phyloP scores from a whole-genome alignment of 2,329 filamentous ascomycete genomes.

The Colletotrichum trifolii region DNA sequence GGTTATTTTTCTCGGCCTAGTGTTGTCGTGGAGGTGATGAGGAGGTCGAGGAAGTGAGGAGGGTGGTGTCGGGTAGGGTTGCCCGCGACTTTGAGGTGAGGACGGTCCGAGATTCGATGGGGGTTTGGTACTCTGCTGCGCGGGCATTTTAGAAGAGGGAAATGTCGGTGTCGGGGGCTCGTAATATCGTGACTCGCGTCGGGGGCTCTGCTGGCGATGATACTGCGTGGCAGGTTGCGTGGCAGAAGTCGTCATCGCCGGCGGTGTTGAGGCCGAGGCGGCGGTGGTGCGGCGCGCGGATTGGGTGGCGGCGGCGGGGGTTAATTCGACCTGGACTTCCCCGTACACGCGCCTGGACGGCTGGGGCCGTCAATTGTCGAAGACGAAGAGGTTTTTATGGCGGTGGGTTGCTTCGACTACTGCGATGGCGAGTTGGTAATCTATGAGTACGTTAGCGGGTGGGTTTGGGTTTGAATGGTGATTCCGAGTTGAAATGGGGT shows the following conservation, averaged over 20 bases:
- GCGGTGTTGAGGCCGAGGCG: constrained; percentile 53
- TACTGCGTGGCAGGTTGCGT: constrained; percentile 3
- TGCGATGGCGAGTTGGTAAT: constrained; percentile 79
- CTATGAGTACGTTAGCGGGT: constrained; percentile 54
- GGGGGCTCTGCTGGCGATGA: constrained; percentile 2
- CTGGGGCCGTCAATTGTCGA: constrained; percentile 58
- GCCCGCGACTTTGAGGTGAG: too few relatives aligned
- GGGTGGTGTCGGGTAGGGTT: too few relatives aligned
- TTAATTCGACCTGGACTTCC: constrained; percentile 40
- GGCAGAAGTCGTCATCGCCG: constrained; percentile 36
- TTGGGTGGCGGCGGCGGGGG: constrained; percentile 39
- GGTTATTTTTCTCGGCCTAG: too few relatives aligned
- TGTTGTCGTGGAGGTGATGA: too few relatives aligned
- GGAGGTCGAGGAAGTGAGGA: too few relatives aligned
- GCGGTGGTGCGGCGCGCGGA: constrained; percentile 37
- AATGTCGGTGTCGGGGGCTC: not conserved
- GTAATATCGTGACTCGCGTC: not conserved
- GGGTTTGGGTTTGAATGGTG: not conserved
- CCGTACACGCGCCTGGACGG: constrained; percentile 33
- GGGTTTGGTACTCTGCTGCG: not conserved
- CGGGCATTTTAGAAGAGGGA: not conserved
- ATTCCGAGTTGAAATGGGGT: not conserved
- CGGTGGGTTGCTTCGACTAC: constrained; percentile 90
- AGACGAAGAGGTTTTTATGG: constrained; percentile 81
- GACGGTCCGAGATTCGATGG: too few relatives aligned